Evolutionary conservation across 2,329 filamentous ascomycete species (phyloP).

Genomic region (Aspergillus aculeatus): DNA sequence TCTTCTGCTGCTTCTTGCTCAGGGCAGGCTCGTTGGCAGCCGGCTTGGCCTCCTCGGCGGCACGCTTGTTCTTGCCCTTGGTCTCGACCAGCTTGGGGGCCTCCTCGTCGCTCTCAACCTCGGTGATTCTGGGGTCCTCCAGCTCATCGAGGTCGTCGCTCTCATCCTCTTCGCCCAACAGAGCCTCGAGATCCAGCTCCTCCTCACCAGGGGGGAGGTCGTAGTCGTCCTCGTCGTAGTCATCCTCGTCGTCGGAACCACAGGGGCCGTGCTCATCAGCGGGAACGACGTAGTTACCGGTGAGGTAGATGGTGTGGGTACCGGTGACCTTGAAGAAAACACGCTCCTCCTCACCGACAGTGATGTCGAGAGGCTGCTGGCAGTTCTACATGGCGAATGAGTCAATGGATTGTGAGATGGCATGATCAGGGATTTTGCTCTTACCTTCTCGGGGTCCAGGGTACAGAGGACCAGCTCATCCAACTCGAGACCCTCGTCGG

Average conservation of each 20-base stretch:
- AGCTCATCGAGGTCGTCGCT: slow-evolving; percentile 76
- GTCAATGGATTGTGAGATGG: slow-evolving; percentile 11
- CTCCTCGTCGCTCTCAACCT: slow-evolving; percentile 74
- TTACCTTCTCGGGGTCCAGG: slow-evolving; percentile 86
- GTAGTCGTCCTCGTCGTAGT: slow-evolving; percentile 70
- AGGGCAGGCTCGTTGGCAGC: slow-evolving; percentile 63
- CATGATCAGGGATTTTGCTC: slow-evolving; percentile 24
- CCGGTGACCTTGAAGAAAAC: slow-evolving; percentile 91
- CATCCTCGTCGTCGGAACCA: slow-evolving; percentile 57
- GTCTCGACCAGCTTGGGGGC: slow-evolving; percentile 51
- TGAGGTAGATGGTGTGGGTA: slow-evolving; percentile 86
- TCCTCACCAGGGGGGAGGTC: slow-evolving; percentile 78
- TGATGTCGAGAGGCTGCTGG: slow-evolving; percentile 94
- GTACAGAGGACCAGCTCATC: slow-evolving; percentile 96
- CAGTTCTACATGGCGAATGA: slow-evolving; percentile 63
- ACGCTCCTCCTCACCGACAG: slow-evolving; percentile 80
- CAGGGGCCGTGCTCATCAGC: slow-evolving; percentile 52
- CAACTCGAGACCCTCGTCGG: slow-evolving; percentile 61
- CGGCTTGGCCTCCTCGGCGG: slow-evolving; percentile 63
- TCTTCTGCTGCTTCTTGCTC: slow-evolving; percentile 97
- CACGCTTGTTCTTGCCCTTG: slow-evolving; percentile 87
- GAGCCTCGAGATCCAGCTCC: slow-evolving; percentile 63
- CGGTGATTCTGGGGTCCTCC: slow-evolving; percentile 76
- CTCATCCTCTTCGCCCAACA: slow-evolving; percentile 58
- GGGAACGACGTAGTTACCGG: slow-evolving; percentile 89